A percentile compares a stretch with the other conserved stretches of the same genome.
Conservation (phyloP, 2,329 filamentous ascomycete genomes). For the Leptographium procerum region DNA sequence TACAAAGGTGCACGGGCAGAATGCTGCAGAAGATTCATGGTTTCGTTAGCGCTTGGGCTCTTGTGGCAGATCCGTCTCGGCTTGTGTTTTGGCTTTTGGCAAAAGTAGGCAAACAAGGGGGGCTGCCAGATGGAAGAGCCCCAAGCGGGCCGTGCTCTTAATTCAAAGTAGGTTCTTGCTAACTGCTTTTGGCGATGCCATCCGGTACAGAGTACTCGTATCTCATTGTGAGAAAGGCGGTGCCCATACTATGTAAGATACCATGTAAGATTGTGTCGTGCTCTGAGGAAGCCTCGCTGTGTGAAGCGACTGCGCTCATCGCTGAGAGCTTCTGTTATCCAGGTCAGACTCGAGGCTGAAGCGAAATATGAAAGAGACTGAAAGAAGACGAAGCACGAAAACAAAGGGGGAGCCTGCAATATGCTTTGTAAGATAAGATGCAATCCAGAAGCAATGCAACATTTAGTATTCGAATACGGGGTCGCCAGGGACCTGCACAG, state of each 20-base stretch:
- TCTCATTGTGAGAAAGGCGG: too few species aligned
- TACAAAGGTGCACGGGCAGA: not conserved
- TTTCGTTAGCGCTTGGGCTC: not conserved
- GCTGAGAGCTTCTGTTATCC: not conserved
- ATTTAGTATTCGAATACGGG: not conserved
- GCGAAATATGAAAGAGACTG: too few species aligned
- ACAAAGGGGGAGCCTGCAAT: not conserved
- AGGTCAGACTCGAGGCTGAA: not conserved
- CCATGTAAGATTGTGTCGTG: too few species aligned
- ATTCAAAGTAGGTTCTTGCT: not conserved
- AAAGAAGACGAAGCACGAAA: not conserved
- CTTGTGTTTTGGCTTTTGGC: constrained; percentile 30
- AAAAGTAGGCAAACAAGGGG: not conserved
- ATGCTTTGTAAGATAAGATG: too few species aligned
- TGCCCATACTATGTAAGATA: too few species aligned
- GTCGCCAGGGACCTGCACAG: not conserved
- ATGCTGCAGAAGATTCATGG: not conserved
- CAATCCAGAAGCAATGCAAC: not conserved
- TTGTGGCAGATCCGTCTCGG: constrained; percentile 40
- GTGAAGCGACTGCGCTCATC: too few species aligned
- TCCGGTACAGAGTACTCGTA: not conserved
- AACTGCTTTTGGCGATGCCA: not conserved
- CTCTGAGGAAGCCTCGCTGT: not conserved
- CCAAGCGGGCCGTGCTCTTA: not conserved
- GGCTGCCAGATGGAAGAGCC: not conserved